Conservation (phyloP, 257 asterid genomes). For the Parsonsia alboflavescens region DNA sequence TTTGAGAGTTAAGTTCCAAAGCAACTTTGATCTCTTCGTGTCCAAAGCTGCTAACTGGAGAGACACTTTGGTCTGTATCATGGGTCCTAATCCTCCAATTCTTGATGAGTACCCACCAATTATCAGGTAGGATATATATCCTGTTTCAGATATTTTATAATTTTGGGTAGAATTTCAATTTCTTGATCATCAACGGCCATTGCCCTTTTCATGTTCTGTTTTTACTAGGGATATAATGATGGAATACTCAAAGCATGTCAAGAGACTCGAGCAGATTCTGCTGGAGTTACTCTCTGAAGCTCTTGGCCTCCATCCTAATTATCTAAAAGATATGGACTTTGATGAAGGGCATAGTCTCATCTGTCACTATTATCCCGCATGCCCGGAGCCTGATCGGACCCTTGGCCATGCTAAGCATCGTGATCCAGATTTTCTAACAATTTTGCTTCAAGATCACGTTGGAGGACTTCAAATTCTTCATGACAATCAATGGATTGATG, state of each 20-base stretch:
- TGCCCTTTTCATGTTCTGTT: neutral
- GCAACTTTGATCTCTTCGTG: neutral
- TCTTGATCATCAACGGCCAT: too few relatives aligned
- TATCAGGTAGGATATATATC: neutral
- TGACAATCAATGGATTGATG: neutral
- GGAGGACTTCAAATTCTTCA: slow-evolving; percentile 2
- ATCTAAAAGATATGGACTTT: slow-evolving; percentile 6
- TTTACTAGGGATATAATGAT: slow-evolving; percentile 4
- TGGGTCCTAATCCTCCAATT: neutral
- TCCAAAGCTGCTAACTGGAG: neutral
- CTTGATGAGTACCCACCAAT: neutral
- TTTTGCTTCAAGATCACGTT: neutral
- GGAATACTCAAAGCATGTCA: slow-evolving; percentile 13
- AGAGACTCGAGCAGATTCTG: neutral
- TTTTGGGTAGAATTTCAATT: too few relatives aligned
- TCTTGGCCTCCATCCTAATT: slow-evolving; percentile 9
- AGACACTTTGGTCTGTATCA: neutral
- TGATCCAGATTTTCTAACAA: neutral
- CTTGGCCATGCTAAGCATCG: neutral
- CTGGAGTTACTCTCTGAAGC: slow-evolving; percentile 13
- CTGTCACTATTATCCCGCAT: slow-evolving; percentile 14
- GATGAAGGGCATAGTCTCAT: neutral
- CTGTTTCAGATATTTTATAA: neutral
- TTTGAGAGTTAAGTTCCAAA: neutral
- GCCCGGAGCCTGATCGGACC: slow-evolving; percentile 14